These are phyloP conservation scores for Pseudogymnoascus pannorum DNA, from an alignment of 2,329 filamentous ascomycete genomes.

Conservation along the genomic window DNA sequence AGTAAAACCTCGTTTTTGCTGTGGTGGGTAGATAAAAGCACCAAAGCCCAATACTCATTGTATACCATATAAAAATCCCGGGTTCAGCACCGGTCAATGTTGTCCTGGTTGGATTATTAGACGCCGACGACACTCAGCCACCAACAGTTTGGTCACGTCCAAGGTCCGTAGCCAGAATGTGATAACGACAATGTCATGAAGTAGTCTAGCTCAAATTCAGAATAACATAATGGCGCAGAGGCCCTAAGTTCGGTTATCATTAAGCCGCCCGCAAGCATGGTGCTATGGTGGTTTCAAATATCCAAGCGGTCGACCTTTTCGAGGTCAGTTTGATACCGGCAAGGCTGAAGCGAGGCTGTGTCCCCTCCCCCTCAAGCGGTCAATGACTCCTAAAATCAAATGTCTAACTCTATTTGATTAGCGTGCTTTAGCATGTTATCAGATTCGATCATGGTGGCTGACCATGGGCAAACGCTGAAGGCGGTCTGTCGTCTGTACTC, in stretches of 20 bases:
- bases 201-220: neutral
- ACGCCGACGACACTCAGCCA: neutral
- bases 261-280: neutral
- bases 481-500: neutral
- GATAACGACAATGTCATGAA: neutral
- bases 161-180: neutral
- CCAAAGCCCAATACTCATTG: neutral
- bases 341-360: slow-evolving; percentile 3
- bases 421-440: neutral
- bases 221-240: neutral
- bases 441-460: slow-evolving; percentile 1
- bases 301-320: neutral
- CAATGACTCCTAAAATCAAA: neutral
- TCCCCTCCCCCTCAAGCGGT: neutral
- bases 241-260: neutral
- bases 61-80: neutral
- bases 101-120: neutral
- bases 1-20: neutral
- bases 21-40: neutral
- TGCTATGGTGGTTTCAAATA: neutral
- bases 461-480: neutral
- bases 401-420: neutral
- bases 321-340: neutral
- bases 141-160: neutral
- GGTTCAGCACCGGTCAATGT: neutral